Conservation (phyloP, 2,329 filamentous ascomycete species). For the Dryadomyces quercus-mongolicae region DNA sequence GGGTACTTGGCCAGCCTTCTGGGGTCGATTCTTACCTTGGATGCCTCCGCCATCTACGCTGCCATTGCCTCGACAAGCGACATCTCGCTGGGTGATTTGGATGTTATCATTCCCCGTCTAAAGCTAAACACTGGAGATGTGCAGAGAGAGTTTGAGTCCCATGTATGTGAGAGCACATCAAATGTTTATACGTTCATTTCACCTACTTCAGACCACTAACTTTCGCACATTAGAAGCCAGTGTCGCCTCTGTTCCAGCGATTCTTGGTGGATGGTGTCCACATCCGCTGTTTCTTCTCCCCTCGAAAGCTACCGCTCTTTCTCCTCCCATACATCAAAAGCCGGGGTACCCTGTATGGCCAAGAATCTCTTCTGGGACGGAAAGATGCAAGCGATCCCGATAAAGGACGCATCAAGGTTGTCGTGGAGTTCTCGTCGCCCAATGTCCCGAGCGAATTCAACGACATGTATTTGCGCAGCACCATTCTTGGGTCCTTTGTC, state of each 20-base stretch:
- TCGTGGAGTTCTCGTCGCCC: constrained; percentile 64
- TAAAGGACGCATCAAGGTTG: constrained; percentile 32
- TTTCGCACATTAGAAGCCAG: not conserved
- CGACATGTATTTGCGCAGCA: constrained; percentile 62
- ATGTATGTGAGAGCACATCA: not conserved
- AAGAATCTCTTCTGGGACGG: constrained; percentile 45
- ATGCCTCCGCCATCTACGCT: constrained; percentile 16
- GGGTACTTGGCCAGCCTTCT: constrained; percentile 16
- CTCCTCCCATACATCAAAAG: constrained; percentile 48
- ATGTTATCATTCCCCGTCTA: constrained; percentile 19
- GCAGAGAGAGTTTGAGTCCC: not conserved
- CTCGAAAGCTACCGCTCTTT: constrained; percentile 39
- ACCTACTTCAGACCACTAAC: too few relatives aligned
- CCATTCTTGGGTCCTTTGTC: constrained; percentile 64
- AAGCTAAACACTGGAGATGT: constrained; percentile 4
- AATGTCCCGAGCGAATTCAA: constrained; percentile 68
- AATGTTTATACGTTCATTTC: not conserved
- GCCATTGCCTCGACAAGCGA: constrained; percentile 17
- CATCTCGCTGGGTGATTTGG: constrained; percentile 15
- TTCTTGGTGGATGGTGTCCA: constrained; percentile 45
- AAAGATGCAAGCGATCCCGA: constrained; percentile 30
- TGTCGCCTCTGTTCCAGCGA: constrained; percentile 25
- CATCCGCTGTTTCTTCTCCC: constrained; percentile 55
- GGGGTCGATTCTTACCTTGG: constrained; percentile 11
- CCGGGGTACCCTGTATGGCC: constrained; percentile 43